Evolutionary conservation across 805 yeast genomes (phyloP).

Genomic region (Cyberlindnera japonica): DNA sequence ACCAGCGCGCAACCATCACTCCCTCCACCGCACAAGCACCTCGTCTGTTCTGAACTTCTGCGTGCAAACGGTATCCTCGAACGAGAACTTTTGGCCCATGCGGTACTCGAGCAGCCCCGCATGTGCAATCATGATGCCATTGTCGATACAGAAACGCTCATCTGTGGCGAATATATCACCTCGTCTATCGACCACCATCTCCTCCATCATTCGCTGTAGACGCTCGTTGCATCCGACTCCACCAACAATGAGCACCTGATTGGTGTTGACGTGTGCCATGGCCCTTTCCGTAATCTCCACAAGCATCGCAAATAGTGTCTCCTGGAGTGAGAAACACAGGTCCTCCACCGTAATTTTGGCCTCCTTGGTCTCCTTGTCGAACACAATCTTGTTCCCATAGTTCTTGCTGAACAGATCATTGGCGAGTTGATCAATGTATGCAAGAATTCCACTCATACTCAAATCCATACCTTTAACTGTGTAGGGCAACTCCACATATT

Average conservation of each 20-base stretch:
- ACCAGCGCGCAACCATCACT: slow-evolving; percentile 25
- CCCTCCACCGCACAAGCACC: slow-evolving; percentile 88
- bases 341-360: slow-evolving; percentile 74
- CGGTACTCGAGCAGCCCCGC: slow-evolving; percentile 88
- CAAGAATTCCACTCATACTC: slow-evolving; percentile 93
- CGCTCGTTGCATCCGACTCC: slow-evolving; percentile 97
- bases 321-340: slow-evolving; percentile 89
- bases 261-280: slow-evolving; percentile 92
- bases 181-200: slow-evolving; percentile 84
- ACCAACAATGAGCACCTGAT: slow-evolving; percentile 91
- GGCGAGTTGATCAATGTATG: slow-evolving; percentile 77
- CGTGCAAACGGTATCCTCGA: slow-evolving; percentile 78
- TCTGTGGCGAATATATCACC: slow-evolving; percentile 94
- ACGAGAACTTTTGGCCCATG: slow-evolving; percentile 60
- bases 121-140: slow-evolving; percentile 98
- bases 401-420: slow-evolving; percentile 57
- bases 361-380: slow-evolving; percentile 36
- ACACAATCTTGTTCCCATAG: slow-evolving; percentile 33
- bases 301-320: slow-evolving; percentile 89
- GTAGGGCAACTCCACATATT: slow-evolving; percentile 77
- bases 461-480: slow-evolving; percentile 99
- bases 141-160: slow-evolving; percentile 94
- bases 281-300: slow-evolving; percentile 98
- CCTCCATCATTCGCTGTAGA: slow-evolving; percentile 94
- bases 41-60: slow-evolving; percentile 95